Percentiles rank a stretch among this genome's conserved stretches.
phyloP scores from a whole-genome alignment of 2,329 filamentous ascomycete genomes.

The Emericellopsis atlantica region DNA sequence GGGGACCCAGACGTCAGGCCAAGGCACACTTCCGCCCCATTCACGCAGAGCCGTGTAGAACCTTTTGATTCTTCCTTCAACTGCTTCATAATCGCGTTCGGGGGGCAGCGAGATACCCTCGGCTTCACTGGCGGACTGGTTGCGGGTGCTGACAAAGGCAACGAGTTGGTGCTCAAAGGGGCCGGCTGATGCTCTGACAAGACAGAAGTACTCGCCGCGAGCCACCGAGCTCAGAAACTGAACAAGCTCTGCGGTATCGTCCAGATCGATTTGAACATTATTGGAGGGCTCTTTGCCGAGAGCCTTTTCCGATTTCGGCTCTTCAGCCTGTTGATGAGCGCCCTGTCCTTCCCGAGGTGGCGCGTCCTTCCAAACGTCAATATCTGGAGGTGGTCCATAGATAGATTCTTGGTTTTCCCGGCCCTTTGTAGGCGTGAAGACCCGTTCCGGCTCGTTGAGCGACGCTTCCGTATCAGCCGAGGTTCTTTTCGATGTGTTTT shows the following conservation, averaged over 20 bases:
- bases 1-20: constrained; percentile 35
- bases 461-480: neutral
- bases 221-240: constrained; percentile 1
- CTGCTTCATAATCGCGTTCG: neutral
- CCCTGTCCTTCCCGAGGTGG: too few relatives aligned
- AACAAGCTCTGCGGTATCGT: constrained; percentile 2
- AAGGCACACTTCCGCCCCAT: constrained; percentile 15
- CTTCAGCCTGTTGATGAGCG: neutral
- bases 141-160: constrained; percentile 3
- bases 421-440: neutral
- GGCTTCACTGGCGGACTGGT: neutral
- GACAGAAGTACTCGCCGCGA: constrained; percentile 1
- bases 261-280: neutral
- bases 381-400: neutral
- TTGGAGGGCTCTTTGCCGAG: neutral
- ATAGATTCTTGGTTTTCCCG: neutral
- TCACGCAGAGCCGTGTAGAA: constrained; percentile 26
- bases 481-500: neutral
- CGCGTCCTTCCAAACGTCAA: neutral
- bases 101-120: constrained; percentile 1
- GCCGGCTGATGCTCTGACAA: constrained; percentile 1
- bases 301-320: neutral
- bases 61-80: constrained; percentile 27
- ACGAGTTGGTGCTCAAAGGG: constrained; percentile 4
- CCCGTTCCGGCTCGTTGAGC: neutral